Conservation (phyloP, 2,329 filamentous ascomycete genomes). For the Fusarium sterilihyphosum region DNA sequence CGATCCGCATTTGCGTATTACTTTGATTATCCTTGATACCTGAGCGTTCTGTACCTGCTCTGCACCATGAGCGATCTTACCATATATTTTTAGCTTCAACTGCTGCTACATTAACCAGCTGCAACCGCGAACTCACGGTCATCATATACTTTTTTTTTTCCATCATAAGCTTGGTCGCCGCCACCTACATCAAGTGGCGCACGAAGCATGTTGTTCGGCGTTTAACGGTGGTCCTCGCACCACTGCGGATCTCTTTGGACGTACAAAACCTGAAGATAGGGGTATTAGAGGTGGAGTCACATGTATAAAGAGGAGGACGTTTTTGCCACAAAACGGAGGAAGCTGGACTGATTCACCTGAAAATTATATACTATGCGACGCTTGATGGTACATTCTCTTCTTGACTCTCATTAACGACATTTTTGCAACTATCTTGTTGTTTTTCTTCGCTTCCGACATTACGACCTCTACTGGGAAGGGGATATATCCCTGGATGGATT, state of each 20-base stretch:
- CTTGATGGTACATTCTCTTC: slow-evolving; percentile 35
- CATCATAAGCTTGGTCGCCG: slow-evolving; percentile 20
- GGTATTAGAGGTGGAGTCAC: slow-evolving; percentile 22
- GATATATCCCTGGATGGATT: slow-evolving; percentile 19
- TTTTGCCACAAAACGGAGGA: slow-evolving; percentile 19
- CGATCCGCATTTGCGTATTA: slow-evolving; percentile 5
- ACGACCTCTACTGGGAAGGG: slow-evolving; percentile 29
- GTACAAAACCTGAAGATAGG: slow-evolving; percentile 27
- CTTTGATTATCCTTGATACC: slow-evolving; percentile 28
- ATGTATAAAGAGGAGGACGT: slow-evolving; percentile 14
- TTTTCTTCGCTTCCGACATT: slow-evolving; percentile 14
- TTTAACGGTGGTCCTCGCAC: slow-evolving; percentile 39
- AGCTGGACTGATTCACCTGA: slow-evolving; percentile 21
- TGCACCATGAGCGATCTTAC: slow-evolving; percentile 33
- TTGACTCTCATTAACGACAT: slow-evolving; percentile 33
- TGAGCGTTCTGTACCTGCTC: slow-evolving; percentile 42
- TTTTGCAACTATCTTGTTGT: slow-evolving; percentile 5
- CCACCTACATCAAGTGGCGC: slow-evolving; percentile 15
- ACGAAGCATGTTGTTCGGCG: slow-evolving; percentile 43
- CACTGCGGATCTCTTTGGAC: slow-evolving; percentile 38
- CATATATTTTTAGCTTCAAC: slow-evolving; percentile 9
- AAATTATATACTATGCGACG: slow-evolving; percentile 30
- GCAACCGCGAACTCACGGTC: slow-evolving; percentile 12
- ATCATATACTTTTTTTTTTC: slow-evolving; percentile 8
- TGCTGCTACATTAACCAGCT: slow-evolving; percentile 10